Evolutionary conservation across 2,329 filamentous ascomycete species (phyloP), one percentile per base, ranked within the genome.

Genomic region (Ophiostoma novo-ulmi): DNA sequence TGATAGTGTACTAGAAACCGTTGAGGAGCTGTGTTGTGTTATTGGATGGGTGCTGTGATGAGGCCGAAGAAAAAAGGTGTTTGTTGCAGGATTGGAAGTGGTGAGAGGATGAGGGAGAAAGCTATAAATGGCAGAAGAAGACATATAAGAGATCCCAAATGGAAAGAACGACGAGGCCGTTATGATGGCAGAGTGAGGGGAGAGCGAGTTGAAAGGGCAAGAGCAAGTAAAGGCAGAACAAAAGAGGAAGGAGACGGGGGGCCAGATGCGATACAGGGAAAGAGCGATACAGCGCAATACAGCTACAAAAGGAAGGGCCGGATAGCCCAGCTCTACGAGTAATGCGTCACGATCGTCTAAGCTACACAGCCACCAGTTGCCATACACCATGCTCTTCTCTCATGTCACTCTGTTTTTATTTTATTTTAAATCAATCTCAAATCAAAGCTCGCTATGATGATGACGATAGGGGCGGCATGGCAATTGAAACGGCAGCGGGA

Each of bases 401-500:
- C 13, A 44, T 17, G 44, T 48, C 6, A 20, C 44, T 20, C 17
- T 6, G n/a, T 20, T 48, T 48, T 2, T 2, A 14, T 20, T 48
- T 17, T 48, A 2, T 17, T 3, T 7, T 7, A 17, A 20, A 7
- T 0, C 6, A 17, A 7, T 48, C 2, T n/a, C 1, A 58, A 26
- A 13, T 3, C 2, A 6, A 7, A 55, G n/a, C 20, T 63, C 58
- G 26, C 22, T 20, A 35, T 13, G 58, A 63, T 8, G 58, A 38
- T 41, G 70, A 31, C 67, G 41, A 58, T 58, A 26, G 52, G 52
- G 52, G n/a, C n/a, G 52, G 52, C 52, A 58, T 58, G 52, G 52
- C 52, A 58, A 64, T 64, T 64, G 67, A 67, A 66, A 69, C 67
- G 71, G 58, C 68, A 31, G 68, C 67, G 44, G 67, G 39, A 41